phyloP scores from a whole-genome alignment of 148 eudicot genomes.

The Heliosperma pusillum region DNA sequence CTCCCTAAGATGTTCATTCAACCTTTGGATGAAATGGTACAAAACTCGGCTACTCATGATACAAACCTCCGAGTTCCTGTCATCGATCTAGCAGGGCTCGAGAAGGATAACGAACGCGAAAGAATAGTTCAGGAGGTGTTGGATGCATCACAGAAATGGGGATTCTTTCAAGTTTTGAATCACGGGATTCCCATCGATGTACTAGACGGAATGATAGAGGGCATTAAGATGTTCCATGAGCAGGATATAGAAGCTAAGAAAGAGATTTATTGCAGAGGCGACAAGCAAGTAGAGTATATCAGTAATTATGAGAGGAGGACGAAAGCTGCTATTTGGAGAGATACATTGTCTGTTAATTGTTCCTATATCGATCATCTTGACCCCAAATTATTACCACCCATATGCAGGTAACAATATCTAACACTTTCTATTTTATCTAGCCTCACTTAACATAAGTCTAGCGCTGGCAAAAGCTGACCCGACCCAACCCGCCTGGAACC shows the following conservation, averaged over 20 bases:
- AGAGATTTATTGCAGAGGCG: conserved; percentile 30
- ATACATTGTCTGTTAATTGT: conserved; percentile 21
- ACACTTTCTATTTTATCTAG: too few relatives aligned
- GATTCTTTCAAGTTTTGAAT: conserved; percentile 36
- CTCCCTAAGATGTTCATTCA: conserved; percentile 34
- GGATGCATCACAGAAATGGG: conserved; percentile 32
- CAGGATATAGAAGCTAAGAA: conserved; percentile 34
- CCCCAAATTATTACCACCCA: conserved; percentile 31
- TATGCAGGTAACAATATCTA: conserved; percentile 32
- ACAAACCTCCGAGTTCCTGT: conserved; percentile 19
- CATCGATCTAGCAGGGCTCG: conserved; percentile 20
- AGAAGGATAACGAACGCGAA: not conserved
- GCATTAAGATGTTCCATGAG: conserved; percentile 33
- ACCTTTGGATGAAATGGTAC: not conserved
- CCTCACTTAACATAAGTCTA: too few relatives aligned
- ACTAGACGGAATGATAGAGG: conserved; percentile 24
- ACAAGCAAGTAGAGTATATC: conserved; percentile 18
- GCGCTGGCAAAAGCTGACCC: too few relatives aligned
- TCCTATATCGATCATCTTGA: conserved; percentile 24
- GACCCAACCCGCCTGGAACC: too few relatives aligned
- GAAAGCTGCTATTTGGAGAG: conserved; percentile 39
- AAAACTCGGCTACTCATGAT: not conserved
- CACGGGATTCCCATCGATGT: conserved; percentile 31
- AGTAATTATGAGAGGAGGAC: conserved; percentile 29
- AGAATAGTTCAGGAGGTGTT: conserved; percentile 23